Evolutionary conservation across 2,329 filamentous ascomycete genomes (phyloP), one percentile per base, ranked within the genome.

Genomic region (Fusarium bulbicola): DNA sequence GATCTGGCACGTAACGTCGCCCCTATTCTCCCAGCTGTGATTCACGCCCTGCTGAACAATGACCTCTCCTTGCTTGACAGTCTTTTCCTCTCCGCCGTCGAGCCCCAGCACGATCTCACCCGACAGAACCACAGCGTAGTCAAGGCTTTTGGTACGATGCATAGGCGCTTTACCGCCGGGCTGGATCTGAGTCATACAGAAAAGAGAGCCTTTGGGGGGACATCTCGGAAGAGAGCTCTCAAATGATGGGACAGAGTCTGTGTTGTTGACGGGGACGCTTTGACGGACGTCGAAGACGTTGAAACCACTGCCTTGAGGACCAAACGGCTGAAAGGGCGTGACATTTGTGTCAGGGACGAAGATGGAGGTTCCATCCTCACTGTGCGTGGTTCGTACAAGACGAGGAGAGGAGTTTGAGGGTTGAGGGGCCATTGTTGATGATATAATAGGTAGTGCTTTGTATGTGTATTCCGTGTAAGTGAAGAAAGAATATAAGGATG

Each of bases 1-100:
- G 1, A 86, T 77, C 30, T 82, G 77, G 54, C 82, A 85, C 21
- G 79, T 68, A 50, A 81, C 79, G 5, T 78, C 69, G 0, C 79
- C 79, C 21, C 80, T 78, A 64, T 87, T 86, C 21, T 80, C 74
- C 84, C 85, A 87, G 16, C 77, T 75, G 74, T 87, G 86, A 61
- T 83, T 85, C 14, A 79, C 80, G 1, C 85, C 85, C 45, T 82
- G 77, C 74, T 85, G 81, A 1, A 85, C 77, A 39, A 85, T 76
- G n/a, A 81, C 72, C 47, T 86, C 84, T 16, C 84, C 84, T 5
- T 75, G 72, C 34, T 66, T 67, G 5, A 85, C 32, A 9, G 76
- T 79, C 67, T 77, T 83, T 75, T 84, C 83, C 54, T 82, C 83
- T 11, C 84, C 84, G 7, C 78, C 75, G 65, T 86, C 84, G 3